A percentile compares a stretch with the other conserved stretches of the same genome.
These are phyloP conservation scores for Bryum argenteum DNA, from an alignment of 225 moss, liverwort and hornwort species.

Conservation along the genomic window DNA sequence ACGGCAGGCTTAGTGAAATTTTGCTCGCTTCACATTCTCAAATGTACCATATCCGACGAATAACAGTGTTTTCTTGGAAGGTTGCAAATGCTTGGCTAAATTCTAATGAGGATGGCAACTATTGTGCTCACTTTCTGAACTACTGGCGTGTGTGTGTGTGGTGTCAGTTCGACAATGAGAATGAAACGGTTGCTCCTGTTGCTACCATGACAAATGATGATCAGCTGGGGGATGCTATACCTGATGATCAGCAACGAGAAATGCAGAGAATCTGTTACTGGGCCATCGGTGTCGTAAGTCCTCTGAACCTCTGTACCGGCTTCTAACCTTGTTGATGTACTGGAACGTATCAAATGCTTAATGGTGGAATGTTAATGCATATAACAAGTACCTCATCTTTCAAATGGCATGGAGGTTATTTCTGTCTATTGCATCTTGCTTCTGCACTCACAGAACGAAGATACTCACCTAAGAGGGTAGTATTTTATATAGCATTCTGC, in stretches of 20 bases:
- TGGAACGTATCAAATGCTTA: slow-evolving; percentile 6
- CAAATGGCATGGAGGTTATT: slow-evolving; percentile 5
- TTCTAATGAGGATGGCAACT: slow-evolving; percentile 6
- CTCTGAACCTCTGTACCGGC: slow-evolving; percentile 25
- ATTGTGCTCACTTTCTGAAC: slow-evolving; percentile 13
- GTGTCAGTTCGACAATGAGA: slow-evolving; percentile 66
- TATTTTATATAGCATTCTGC: slow-evolving; percentile 12
- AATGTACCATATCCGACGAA: not conserved
- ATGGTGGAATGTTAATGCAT: not conserved
- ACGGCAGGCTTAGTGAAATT: too few relatives aligned
- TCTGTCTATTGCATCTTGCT: slow-evolving; percentile 15
- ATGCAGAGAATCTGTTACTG: slow-evolving; percentile 83
- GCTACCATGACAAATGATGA: slow-evolving; percentile 93
- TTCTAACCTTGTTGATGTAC: slow-evolving; percentile 8
- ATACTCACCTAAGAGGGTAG: slow-evolving; percentile 22
- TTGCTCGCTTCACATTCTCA: not conserved
- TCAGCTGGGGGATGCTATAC: slow-evolving; percentile 87
- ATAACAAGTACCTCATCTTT: not conserved
- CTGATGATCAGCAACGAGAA: slow-evolving; percentile 92
- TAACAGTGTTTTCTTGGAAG: not conserved
- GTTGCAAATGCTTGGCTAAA: slow-evolving; percentile 3
- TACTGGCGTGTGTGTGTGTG: slow-evolving; percentile 28
- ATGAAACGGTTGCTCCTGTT: slow-evolving; percentile 46
- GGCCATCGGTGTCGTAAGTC: slow-evolving; percentile 70
- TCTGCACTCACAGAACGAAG: slow-evolving; percentile 20